phyloP scores from a whole-genome alignment of 1,139 yeast genomes.

The Debaryomyces robertsiae region DNA sequence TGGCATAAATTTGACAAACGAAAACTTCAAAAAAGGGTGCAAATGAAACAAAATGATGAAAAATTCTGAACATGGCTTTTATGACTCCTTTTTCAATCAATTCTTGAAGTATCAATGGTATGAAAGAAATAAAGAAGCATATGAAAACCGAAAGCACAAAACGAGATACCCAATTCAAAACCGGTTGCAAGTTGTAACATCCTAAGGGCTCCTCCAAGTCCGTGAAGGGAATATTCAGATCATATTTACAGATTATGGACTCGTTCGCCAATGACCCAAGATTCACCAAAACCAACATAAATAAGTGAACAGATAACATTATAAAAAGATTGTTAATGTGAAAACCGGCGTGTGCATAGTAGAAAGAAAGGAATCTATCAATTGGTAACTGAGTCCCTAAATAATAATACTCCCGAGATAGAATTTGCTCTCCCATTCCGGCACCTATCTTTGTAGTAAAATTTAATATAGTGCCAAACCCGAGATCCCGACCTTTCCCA shows the following conservation, averaged over 20 bases:
- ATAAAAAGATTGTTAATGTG: slow-evolving; percentile 57
- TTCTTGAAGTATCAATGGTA: slow-evolving; percentile 55
- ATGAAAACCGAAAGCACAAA: slow-evolving; percentile 52
- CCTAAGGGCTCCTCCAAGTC: slow-evolving; percentile 49
- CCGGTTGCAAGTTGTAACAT: slow-evolving; percentile 51
- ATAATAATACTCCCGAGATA: slow-evolving; percentile 55
- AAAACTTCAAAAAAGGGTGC: slow-evolving; percentile 59
- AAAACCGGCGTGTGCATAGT: slow-evolving; percentile 60
- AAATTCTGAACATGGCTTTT: slow-evolving; percentile 45
- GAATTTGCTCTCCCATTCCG: slow-evolving; percentile 61
- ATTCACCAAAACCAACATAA: slow-evolving; percentile 48
- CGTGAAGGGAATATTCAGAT: slow-evolving; percentile 47
- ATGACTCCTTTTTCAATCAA: slow-evolving; percentile 52
- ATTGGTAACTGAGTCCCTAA: slow-evolving; percentile 51
- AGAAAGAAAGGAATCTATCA: slow-evolving; percentile 54
- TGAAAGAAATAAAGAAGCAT: slow-evolving; percentile 51
- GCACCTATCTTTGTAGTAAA: slow-evolving; percentile 60
- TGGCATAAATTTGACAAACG: slow-evolving; percentile 53
- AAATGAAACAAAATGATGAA: slow-evolving; percentile 50
- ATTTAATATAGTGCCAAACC: slow-evolving; percentile 55
- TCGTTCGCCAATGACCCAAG: slow-evolving; percentile 51
- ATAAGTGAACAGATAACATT: slow-evolving; percentile 48
- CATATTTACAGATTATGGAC: slow-evolving; percentile 49
- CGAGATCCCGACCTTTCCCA: slow-evolving; percentile 59
- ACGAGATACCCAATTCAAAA: slow-evolving; percentile 52